Base-by-base conservation (phyloP, 2,329 filamentous ascomycete species). In the Chrysoporthe cubensis region DNA sequence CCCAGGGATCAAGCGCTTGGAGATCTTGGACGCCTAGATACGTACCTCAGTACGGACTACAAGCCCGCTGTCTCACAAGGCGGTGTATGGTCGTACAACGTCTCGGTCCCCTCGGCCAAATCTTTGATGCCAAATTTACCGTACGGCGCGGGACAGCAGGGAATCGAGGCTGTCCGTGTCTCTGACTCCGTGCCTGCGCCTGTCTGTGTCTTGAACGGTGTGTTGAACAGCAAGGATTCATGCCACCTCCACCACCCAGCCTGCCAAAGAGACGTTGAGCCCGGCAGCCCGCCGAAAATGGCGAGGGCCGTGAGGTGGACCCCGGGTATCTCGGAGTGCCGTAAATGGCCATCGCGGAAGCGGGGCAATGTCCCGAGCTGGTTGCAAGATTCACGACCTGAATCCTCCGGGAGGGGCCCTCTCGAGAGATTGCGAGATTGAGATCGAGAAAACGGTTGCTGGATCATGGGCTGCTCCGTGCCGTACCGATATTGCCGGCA, bases 71-170 rank as follows among this genome's bases (percentile, higher is more conserved):
- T 44, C 64, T 50, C 26, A 54, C 62, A 21, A 63, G 64, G 64
- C 67, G 57, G 52, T 62, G 67, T 50, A 58, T 56, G 48, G 67
- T 60, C 46, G 64, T 56, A 66, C 67, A 40, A 43, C 60, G 59
- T 66, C 43, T 62, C 50, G 21, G 37, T 61, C 56, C 44, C 18
- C 58, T 57, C 66, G 60, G 66, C 59, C 54, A 61, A 48, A 48
- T 56, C 16, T 14, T 46, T 44, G 43, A 59, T 62, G 59, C 56
- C 44, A 54, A 32, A 57, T 54, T 42, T 18, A 54, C 13, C 44
- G 44, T 60, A 50, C 57, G 63, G 18, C 37, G 34, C 16, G 54
- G 54, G 34, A 57, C 32, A 3, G 54, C 54, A 40, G n/a, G 16
- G 34, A 13, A 9, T 57, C 34, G 32, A n/a, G 54, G 54, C 34